Percentiles rank a stretch among this genome's conserved stretches.
These are phyloP conservation scores for Aspergillus indologenus DNA, from an alignment of 495 filamentous ascomycete genomes.

Conservation along the genomic window DNA sequence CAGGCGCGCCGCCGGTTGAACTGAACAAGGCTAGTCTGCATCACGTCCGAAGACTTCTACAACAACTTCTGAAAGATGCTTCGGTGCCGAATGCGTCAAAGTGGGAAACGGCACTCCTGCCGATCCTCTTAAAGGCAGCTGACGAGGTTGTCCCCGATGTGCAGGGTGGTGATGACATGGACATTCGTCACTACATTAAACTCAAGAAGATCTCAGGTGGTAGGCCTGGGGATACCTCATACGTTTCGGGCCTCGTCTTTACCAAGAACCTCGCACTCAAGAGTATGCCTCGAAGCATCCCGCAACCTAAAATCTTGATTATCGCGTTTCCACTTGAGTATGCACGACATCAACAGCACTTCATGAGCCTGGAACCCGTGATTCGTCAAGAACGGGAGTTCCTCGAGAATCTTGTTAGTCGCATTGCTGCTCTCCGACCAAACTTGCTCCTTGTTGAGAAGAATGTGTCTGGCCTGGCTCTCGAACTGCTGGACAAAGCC, in stretches of 20 bases:
- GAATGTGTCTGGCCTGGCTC: slow-evolving; percentile 83
- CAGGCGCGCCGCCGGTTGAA: slow-evolving; percentile 69
- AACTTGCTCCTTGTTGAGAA: slow-evolving; percentile 84
- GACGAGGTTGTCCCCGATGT: slow-evolving; percentile 95
- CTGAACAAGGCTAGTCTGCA: slow-evolving; percentile 82
- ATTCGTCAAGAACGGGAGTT: slow-evolving; percentile 97
- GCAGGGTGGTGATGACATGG: slow-evolving; percentile 85
- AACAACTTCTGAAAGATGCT: slow-evolving; percentile 75
- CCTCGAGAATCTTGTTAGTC: slow-evolving; percentile 83
- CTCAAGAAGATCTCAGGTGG: slow-evolving; percentile 94
- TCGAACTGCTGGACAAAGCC: slow-evolving; percentile 81
- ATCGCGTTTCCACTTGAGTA: slow-evolving; percentile 96
- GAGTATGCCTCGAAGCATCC: slow-evolving; percentile 86
- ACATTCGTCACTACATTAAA: slow-evolving; percentile 98
- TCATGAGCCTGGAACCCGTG: slow-evolving; percentile 97
- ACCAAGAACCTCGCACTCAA: slow-evolving; percentile 95
- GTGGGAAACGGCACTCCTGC: slow-evolving; percentile 91
- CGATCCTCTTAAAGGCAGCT: slow-evolving; percentile 85
- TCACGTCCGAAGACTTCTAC: slow-evolving; percentile 81
- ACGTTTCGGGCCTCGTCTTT: slow-evolving; percentile 94
- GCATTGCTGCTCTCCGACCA: slow-evolving; percentile 83
- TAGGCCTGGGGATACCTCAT: slow-evolving; percentile 82
- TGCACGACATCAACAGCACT: slow-evolving; percentile 88
- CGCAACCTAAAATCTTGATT: slow-evolving; percentile 82
- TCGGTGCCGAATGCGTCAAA: slow-evolving; percentile 65